phyloP scores from a whole-genome alignment of 2,329 filamentous ascomycete genomes.

The Colletotrichum higginsianum region DNA sequence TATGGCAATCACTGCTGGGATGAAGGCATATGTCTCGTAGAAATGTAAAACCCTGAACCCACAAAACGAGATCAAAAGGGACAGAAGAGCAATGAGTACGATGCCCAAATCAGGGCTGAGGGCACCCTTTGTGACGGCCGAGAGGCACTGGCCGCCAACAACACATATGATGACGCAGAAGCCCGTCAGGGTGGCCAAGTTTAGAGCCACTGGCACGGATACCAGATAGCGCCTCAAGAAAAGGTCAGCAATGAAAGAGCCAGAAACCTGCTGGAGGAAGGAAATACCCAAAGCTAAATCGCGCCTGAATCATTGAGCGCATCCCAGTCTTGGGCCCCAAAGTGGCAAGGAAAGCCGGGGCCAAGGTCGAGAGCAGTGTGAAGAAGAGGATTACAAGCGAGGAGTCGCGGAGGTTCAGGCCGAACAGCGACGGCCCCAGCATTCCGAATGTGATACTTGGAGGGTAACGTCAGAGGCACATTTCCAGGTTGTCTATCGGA shows the following conservation, averaged over 20 bases:
- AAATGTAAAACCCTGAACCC: slow-evolving; percentile 71
- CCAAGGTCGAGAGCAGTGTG: slow-evolving; percentile 66
- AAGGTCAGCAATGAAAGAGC: slow-evolving; percentile 23
- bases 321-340: slow-evolving; percentile 74
- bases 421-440: slow-evolving; percentile 70
- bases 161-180: slow-evolving; percentile 75
- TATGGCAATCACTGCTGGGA: slow-evolving; percentile 69
- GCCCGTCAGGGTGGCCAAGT: slow-evolving; percentile 74
- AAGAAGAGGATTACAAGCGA: slow-evolving; percentile 76
- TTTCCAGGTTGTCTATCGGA: slow-evolving; percentile 30
- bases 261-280: not conserved
- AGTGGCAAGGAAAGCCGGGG: slow-evolving; percentile 71
- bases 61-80: slow-evolving; percentile 73
- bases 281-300: slow-evolving; percentile 71
- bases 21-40: slow-evolving; percentile 72
- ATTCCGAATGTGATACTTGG: slow-evolving; percentile 74
- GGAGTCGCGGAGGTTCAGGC: slow-evolving; percentile 69
- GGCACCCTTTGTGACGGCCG: slow-evolving; percentile 64
- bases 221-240: slow-evolving; percentile 66
- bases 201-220: slow-evolving; percentile 72
- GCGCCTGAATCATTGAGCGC: slow-evolving; percentile 76
- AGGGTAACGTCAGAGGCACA: not conserved
- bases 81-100: slow-evolving; percentile 70
- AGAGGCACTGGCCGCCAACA: slow-evolving; percentile 72
- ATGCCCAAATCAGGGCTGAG: slow-evolving; percentile 71